phyloP scores from a whole-genome alignment of 805 yeast genomes.

The Cyberlindnera petersonii region DNA sequence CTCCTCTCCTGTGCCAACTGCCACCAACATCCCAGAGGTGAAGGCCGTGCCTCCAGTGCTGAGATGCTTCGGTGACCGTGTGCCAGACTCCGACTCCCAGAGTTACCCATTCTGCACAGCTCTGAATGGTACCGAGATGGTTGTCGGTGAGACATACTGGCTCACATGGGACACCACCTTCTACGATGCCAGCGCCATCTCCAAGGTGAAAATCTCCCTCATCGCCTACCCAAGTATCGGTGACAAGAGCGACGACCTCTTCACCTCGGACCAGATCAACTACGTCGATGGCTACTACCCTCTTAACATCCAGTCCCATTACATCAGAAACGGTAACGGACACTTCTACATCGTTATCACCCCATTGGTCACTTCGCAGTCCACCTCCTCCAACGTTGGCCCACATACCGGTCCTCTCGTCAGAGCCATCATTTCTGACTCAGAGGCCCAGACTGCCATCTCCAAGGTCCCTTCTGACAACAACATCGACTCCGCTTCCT shows the following conservation, averaged over 20 bases:
- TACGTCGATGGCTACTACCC: constrained; percentile 40
- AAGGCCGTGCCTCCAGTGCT: constrained; percentile 42
- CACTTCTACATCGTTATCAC: constrained; percentile 37
- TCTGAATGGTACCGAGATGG: constrained; percentile 38
- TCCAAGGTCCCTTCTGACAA: constrained; percentile 40
- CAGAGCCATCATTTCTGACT: constrained; percentile 31
- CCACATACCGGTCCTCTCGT: constrained; percentile 38
- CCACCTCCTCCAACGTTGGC: constrained; percentile 36
- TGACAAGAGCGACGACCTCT: constrained; percentile 29
- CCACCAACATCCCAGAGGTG: constrained; percentile 31
- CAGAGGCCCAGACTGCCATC: constrained; percentile 32
- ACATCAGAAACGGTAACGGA: constrained; percentile 33
- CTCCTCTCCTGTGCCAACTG: constrained; percentile 42
- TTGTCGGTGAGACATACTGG: constrained; percentile 47
- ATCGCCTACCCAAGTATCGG: constrained; percentile 35
- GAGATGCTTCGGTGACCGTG: constrained; percentile 41
- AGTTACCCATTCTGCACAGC: constrained; percentile 42
- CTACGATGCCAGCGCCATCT: constrained; percentile 36
- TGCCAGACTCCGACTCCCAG: constrained; percentile 29
- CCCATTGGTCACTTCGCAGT: constrained; percentile 34
- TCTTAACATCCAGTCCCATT: constrained; percentile 31
- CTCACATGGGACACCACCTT: constrained; percentile 45
- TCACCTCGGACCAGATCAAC: constrained; percentile 31
- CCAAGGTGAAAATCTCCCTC: constrained; percentile 32
- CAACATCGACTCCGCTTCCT: constrained; percentile 19